Conservation (phyloP, 2,329 filamentous ascomycete genomes). For the Hypoxylon rubiginosum region DNA sequence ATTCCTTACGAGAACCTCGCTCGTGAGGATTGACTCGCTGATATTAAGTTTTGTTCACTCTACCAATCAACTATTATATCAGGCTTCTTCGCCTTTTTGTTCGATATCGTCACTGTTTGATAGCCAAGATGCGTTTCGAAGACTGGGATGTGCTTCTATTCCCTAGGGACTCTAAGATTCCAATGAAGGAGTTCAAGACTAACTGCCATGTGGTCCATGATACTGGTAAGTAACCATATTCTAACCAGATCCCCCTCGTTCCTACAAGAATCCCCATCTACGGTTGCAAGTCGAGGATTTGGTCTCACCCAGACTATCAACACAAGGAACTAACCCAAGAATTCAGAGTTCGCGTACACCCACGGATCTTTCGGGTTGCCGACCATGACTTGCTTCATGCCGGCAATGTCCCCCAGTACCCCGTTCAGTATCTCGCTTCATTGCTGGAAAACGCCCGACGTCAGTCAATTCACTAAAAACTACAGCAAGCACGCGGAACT, state of each 20-base stretch:
- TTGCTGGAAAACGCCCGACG: conserved; percentile 74
- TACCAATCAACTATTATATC: conserved; percentile 43
- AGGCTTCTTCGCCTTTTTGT: conserved; percentile 35
- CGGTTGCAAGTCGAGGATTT: not conserved
- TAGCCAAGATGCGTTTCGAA: conserved; percentile 79
- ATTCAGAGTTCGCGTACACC: conserved; percentile 65
- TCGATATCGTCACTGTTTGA: conserved; percentile 39
- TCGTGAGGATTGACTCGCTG: conserved; percentile 39
- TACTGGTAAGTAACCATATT: conserved; percentile 53
- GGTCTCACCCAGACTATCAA: not conserved
- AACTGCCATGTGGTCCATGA: conserved; percentile 77
- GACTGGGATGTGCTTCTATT: conserved; percentile 91
- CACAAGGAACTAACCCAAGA: conserved; percentile 17
- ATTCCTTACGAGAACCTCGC: conserved; percentile 30
- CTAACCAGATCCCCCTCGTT: not conserved
- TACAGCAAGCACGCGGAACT: conserved; percentile 69
- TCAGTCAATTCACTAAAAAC: conserved; percentile 69
- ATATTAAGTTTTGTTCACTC: conserved; percentile 43
- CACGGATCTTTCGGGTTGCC: conserved; percentile 68
- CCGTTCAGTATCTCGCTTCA: conserved; percentile 82
- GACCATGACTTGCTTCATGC: conserved; percentile 78
- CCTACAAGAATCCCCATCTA: not conserved
- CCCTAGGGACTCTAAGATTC: conserved; percentile 73
- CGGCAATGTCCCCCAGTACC: conserved; percentile 69
- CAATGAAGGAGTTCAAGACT: conserved; percentile 86